These are phyloP conservation scores for Phytopythium litorale DNA, from an alignment of 352 stramenopile genomes.

Conservation along the genomic window DNA sequence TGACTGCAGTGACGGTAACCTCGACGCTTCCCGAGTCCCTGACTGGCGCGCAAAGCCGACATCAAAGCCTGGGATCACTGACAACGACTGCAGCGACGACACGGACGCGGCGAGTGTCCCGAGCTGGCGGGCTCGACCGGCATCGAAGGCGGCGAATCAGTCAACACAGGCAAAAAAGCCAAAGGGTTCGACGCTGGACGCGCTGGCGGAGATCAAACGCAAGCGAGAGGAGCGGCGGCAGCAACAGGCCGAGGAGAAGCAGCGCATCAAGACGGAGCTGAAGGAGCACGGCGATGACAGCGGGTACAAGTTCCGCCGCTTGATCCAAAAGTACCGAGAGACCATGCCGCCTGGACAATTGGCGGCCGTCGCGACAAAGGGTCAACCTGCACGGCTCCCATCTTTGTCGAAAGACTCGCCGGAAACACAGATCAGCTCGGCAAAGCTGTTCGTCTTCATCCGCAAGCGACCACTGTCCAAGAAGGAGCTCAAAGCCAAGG, in stretches of 20 bases:
- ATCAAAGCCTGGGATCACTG: not conserved
- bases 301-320: slow-evolving; percentile 69
- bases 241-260: slow-evolving; percentile 60
- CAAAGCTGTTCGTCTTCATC: slow-evolving; percentile 56
- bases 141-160: not conserved
- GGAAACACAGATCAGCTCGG: not conserved
- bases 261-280: slow-evolving; percentile 58
- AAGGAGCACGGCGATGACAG: slow-evolving; percentile 63
- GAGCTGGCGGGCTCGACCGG: not conserved
- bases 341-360: slow-evolving; percentile 31
- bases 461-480: slow-evolving; percentile 63
- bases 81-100: not conserved
- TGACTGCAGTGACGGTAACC: not conserved
- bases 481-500: slow-evolving; percentile 64
- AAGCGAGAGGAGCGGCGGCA: slow-evolving; percentile 60
- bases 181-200: slow-evolving; percentile 48
- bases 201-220: slow-evolving; percentile 63
- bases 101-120: not conserved
- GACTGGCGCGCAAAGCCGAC: not conserved
- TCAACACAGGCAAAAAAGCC: slow-evolving; percentile 18
- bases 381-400: not conserved
- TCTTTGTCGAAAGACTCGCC: not conserved
- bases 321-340: slow-evolving; percentile 59
- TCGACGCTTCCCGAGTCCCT: not conserved
- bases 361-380: not conserved